These are phyloP conservation scores for Penicillium psychrofluorescens DNA, from an alignment of 495 filamentous ascomycete genomes.

Conservation along the genomic window DNA sequence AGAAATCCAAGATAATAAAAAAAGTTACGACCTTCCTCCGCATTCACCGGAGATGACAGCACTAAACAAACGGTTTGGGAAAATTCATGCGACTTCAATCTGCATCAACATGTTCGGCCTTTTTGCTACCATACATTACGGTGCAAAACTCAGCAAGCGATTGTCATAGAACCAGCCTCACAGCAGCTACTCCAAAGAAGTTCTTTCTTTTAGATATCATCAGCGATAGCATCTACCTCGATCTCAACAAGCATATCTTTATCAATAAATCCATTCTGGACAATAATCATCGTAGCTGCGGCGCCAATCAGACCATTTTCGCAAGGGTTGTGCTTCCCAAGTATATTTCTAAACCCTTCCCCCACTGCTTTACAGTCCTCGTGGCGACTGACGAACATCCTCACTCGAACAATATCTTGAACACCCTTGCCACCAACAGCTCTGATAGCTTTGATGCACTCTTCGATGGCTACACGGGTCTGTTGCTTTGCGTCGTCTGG, in stretches of 20 bases:
- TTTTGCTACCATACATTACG: too few species aligned
- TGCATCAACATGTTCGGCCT: too few species aligned
- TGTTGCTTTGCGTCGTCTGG: constrained; percentile 34
- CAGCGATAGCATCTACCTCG: constrained; percentile 36
- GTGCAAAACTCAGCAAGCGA: too few species aligned
- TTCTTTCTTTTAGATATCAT: neutral
- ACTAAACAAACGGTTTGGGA: too few species aligned
- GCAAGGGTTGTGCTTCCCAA: constrained; percentile 19
- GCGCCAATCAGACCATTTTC: constrained; percentile 16
- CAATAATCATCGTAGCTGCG: constrained; percentile 38
- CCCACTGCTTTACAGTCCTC: constrained; percentile 28
- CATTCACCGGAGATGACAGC: too few species aligned
- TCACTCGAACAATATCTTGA: constrained; percentile 31
- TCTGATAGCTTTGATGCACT: constrained; percentile 33
- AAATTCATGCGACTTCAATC: too few species aligned
- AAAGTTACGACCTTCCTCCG: too few species aligned
- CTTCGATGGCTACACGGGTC: constrained; percentile 27
- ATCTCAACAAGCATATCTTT: constrained; percentile 41
- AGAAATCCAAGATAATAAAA: too few species aligned
- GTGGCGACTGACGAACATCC: constrained; percentile 31
- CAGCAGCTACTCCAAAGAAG: too few species aligned
- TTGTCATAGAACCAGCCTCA: too few species aligned
- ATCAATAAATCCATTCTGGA: constrained; percentile 34
- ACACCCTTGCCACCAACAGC: constrained; percentile 32
- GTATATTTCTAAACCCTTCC: constrained; percentile 25